phyloP scores from a whole-genome alignment of 2,329 filamentous ascomycete genomes.

The Scorias spongiosa region DNA sequence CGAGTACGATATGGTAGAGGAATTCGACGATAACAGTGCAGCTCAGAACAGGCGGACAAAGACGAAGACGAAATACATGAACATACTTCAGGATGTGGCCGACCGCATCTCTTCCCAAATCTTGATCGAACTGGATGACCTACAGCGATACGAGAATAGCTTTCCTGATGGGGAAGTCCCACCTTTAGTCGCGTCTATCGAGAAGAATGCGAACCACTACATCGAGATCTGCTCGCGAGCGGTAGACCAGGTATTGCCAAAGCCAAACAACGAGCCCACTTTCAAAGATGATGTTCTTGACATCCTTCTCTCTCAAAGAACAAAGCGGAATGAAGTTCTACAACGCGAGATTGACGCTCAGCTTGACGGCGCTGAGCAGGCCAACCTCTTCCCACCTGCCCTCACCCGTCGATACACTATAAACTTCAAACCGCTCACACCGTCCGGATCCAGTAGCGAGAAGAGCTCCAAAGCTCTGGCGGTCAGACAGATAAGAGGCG shows the following conservation, averaged over 20 bases:
- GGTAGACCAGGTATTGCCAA: conserved; percentile 73
- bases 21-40: conserved; percentile 31
- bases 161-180: conserved; percentile 45
- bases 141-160: conserved; percentile 66
- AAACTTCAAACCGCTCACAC: conserved; percentile 85
- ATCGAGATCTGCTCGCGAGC: conserved; percentile 81
- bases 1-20: conserved; percentile 82
- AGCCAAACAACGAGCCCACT: conserved; percentile 61
- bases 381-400: conserved; percentile 77
- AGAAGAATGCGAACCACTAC: conserved; percentile 87
- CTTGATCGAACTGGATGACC: conserved; percentile 75
- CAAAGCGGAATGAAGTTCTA: conserved; percentile 69
- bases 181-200: conserved; percentile 68
- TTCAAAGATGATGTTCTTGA: conserved; percentile 98
- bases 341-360: conserved; percentile 25
- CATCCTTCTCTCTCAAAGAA: conserved; percentile 85
- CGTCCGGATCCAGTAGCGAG: conserved; percentile 49
- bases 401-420: conserved; percentile 88
- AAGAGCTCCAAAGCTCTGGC: conserved; percentile 52
- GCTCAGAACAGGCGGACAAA: conserved; percentile 25
- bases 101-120: conserved; percentile 66
- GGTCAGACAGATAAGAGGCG: conserved; percentile 84
- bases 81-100: conserved; percentile 72
- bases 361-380: conserved; percentile 40
- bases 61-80: conserved; percentile 71